Evolutionary conservation across 163 green algal species (phyloP).

Genomic region (Scenedesmus sp.): DNA sequence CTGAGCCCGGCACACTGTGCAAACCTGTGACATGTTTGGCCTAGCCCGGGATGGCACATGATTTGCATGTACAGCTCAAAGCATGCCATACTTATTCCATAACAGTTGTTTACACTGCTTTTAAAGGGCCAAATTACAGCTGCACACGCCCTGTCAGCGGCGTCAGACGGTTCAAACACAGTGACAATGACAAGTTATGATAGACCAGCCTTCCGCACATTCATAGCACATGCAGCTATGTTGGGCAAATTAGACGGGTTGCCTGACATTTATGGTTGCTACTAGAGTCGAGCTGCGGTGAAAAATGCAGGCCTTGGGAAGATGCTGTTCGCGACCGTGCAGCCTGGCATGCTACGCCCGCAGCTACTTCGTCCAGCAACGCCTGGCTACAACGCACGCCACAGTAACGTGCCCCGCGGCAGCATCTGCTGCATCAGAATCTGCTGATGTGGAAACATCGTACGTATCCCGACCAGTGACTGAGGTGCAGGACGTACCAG

Average conservation of each 20-base stretch:
- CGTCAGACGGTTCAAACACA: not conserved
- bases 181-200: not conserved
- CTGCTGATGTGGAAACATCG: not conserved
- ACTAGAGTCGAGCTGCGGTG: not conserved
- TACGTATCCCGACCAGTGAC: not conserved
- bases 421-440: not conserved
- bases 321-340: conserved; percentile 5
- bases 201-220: not conserved
- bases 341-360: not conserved
- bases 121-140: no score
- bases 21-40: no score
- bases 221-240: no score
- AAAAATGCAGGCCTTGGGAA: not conserved
- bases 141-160: no score
- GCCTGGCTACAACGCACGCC: not conserved
- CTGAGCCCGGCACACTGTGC: no score
- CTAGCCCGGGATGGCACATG: no score
- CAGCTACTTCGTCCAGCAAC: not conserved
- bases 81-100: no score
- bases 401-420: not conserved
- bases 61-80: no score
- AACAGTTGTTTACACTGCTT: no score
- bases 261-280: not conserved
- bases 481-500: conserved; percentile 21
- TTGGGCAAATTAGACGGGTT: no score